Base-by-base conservation (phyloP, 1,284 basidiomycete species). In the Tranzscheliella williamsii region DNA sequence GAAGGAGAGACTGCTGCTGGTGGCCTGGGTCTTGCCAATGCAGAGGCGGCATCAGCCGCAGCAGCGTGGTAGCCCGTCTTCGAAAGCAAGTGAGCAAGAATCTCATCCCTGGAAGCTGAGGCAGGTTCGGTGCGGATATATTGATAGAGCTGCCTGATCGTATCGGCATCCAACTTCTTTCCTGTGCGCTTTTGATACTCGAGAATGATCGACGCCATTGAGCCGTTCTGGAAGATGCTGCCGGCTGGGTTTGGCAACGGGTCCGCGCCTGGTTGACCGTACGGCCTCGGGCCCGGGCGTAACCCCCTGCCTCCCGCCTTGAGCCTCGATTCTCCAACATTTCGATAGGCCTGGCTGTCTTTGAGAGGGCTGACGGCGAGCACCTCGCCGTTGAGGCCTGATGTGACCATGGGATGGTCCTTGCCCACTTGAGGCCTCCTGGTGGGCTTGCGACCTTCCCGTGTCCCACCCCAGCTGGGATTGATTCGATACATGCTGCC, bases 401-500 rank as follows among this genome's bases (percentile, higher is more conserved):
- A 56, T 17, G 63, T 64, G 42, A 70, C 60, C 68, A 70, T 70
- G 12, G 68, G 68, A 42, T 70, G 68, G 34, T 70, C 65, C 26
- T 61, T 49, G 15, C 63, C 69, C 17, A 69, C 61, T 39, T 69
- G 66, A 6, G 63, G 66, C 18, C 69, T 49, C 27, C 63, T 52
- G 15, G 66, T 69, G 3, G 69, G 69, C 53, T 65, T 69, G 6
- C 67, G 48, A 16, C 56, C 63, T 15, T 57, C 61, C 38, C 50
- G 66, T 27, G 61, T 67, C 13, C 69, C 70, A 20, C 58, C 66
- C 62, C 66, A 72, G 22, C 63, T 42, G 12, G 67, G 69, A 40
- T 75, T 76, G 53, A 76, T 49, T 31, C 66, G 60, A 38, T 76
- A 76, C 24, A 72, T 45, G 44, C 62, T 67, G 34, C 74, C 74